Percentiles rank a stretch among this genome's conserved stretches.
These are phyloP conservation scores for Heteromeles arbutifolia DNA, from an alignment of 306 rosid genomes.

Conservation along the genomic window DNA sequence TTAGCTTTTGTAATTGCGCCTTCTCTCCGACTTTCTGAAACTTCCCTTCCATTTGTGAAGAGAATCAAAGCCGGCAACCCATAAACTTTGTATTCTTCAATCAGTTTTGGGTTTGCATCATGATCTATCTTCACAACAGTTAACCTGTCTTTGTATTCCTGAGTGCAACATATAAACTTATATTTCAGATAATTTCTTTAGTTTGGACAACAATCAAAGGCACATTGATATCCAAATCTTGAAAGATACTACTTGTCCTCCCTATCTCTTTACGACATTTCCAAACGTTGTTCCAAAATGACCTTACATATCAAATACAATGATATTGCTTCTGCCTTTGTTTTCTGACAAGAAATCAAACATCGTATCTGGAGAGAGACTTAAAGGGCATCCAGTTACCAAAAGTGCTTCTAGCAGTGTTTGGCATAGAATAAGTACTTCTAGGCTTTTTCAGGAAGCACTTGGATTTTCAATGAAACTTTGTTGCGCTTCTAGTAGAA, in stretches of 20 bases:
- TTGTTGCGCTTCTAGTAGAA: background rate
- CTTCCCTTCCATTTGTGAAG: constrained; percentile 68
- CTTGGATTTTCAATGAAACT: background rate
- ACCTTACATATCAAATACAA: background rate
- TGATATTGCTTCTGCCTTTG: background rate
- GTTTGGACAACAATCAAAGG: background rate
- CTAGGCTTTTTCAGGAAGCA: background rate
- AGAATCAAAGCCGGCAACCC: constrained; percentile 76
- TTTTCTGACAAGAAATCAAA: background rate
- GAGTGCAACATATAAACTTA: constrained; percentile 3
- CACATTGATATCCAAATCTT: background rate
- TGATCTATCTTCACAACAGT: constrained; percentile 75
- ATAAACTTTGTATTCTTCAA: constrained; percentile 68
- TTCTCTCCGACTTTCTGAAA: constrained; percentile 79
- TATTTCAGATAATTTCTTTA: background rate
- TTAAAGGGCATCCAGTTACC: too few relatives aligned
- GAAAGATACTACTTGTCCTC: background rate
- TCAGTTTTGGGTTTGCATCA: constrained; percentile 67
- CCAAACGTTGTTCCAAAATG: background rate
- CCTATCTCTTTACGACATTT: background rate
- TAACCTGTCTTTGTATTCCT: constrained; percentile 77
- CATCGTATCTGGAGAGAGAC: background rate
- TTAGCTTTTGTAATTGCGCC: constrained; percentile 77
- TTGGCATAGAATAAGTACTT: background rate
- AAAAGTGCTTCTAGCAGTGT: background rate